These are phyloP conservation scores for Salicornia ramosissima DNA, from an alignment of 148 eudicot genomes.

Conservation along the genomic window DNA sequence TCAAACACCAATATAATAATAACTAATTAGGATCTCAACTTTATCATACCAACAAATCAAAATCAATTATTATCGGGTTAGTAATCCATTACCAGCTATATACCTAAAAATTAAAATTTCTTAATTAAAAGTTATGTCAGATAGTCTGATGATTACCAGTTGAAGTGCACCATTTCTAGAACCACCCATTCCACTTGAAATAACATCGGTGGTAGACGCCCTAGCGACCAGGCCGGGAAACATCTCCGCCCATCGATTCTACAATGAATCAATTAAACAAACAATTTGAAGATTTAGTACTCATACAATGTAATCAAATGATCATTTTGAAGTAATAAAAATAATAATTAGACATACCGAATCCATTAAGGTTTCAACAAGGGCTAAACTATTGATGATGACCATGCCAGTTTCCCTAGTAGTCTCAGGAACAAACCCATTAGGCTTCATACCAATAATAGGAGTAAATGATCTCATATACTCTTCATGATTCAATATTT, in stretches of 20 bases:
- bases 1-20: not conserved
- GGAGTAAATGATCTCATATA: slow-evolving; percentile 56
- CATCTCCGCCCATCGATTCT: slow-evolving; percentile 92
- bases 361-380: slow-evolving; percentile 97
- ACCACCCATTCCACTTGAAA: slow-evolving; percentile 91
- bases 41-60: too few species aligned
- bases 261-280: not conserved
- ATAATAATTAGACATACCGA: slow-evolving; percentile 38
- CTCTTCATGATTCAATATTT: slow-evolving; percentile 66
- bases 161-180: slow-evolving; percentile 90
- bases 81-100: too few species aligned
- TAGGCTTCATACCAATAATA: slow-evolving; percentile 71
- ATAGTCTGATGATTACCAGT: slow-evolving; percentile 73
- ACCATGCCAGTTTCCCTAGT: slow-evolving; percentile 87
- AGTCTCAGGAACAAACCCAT: slow-evolving; percentile 70
- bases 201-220: slow-evolving; percentile 68
- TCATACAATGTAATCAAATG: not conserved
- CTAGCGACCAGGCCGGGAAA: slow-evolving; percentile 84
- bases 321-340: not conserved
- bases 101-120: too few species aligned
- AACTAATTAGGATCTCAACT: too few species aligned
- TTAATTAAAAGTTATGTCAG: too few species aligned
- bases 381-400: slow-evolving; percentile 84
- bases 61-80: too few species aligned
- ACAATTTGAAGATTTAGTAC: not conserved